Percentiles rank a stretch among this genome's conserved stretches.
Evolutionary conservation across 805 yeast species (phyloP).

Genomic region (Metschnikowia matae): DNA sequence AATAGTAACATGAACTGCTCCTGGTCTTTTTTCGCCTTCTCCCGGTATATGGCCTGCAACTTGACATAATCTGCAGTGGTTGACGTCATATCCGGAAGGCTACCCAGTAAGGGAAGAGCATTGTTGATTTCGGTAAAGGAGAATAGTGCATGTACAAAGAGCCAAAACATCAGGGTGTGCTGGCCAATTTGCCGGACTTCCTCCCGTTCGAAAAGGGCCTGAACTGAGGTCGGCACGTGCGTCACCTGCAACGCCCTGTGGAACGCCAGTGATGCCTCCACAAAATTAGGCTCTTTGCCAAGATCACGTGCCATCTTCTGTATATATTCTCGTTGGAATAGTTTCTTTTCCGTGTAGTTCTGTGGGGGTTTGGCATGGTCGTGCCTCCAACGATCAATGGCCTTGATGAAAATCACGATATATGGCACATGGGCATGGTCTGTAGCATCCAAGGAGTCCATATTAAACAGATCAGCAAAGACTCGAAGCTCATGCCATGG

Average conservation of each 20-base stretch:
- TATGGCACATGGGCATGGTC: constrained; percentile 65
- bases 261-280: constrained; percentile 33
- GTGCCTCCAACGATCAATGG: constrained; percentile 41
- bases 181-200: constrained; percentile 10
- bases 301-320: constrained; percentile 40
- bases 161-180: constrained; percentile 53
- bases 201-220: constrained; percentile 17
- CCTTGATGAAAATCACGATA: constrained; percentile 55
- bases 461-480: constrained; percentile 48
- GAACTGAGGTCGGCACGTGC: constrained; percentile 27
- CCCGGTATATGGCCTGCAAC: constrained; percentile 55
- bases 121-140: constrained; percentile 38
- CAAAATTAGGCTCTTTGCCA: constrained; percentile 47
- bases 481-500: constrained; percentile 69
- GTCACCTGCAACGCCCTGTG: constrained; percentile 38
- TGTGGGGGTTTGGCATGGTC: constrained; percentile 29
- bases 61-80: constrained; percentile 58
- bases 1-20: constrained; percentile 35
- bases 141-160: constrained; percentile 50
- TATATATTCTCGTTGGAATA: constrained; percentile 33
- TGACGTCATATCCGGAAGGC: constrained; percentile 85
- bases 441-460: constrained; percentile 42
- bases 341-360: constrained; percentile 37
- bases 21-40: constrained; percentile 51
- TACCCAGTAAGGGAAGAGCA: constrained; percentile 68